A percentile compares a stretch with the other conserved stretches of the same genome.
Conservation (phyloP, 169 alveolate species). For the Neospora caninum region DNA sequence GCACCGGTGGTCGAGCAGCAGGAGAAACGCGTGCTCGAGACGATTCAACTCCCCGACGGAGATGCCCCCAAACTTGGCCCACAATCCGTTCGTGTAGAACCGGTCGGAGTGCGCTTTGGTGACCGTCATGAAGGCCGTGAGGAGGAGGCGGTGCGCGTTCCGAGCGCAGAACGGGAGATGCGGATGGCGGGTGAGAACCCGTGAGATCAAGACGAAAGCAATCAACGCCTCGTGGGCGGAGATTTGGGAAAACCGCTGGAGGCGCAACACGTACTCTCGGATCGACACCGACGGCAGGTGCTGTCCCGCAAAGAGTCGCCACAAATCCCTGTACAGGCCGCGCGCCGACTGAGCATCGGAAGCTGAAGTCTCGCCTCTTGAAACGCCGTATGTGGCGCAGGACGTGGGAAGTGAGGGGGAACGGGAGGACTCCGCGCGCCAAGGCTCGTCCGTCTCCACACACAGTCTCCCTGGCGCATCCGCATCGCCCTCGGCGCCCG, state of each 20-base stretch:
- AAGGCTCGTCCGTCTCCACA: too few relatives aligned
- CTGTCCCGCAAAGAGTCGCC: neutral
- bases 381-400: too few relatives aligned
- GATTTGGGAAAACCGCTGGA: slow-evolving; percentile 7
- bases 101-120: slow-evolving; percentile 14
- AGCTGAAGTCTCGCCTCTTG: too few relatives aligned
- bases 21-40: slow-evolving; percentile 11
- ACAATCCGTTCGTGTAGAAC: neutral
- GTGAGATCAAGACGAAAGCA: slow-evolving; percentile 1
- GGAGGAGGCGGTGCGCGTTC: slow-evolving; percentile 36
- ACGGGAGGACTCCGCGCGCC: too few relatives aligned
- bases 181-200: neutral
- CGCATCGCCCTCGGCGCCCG: too few relatives aligned
- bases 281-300: neutral
- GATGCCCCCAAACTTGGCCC: slow-evolving; percentile 32
- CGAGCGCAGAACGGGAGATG: slow-evolving; percentile 14
- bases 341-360: too few relatives aligned
- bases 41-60: neutral
- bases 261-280: neutral
- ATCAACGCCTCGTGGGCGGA: slow-evolving; percentile 1
- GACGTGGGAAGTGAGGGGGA: too few relatives aligned
- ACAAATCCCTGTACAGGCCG: neutral
- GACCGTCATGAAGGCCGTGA: neutral
- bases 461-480: too few relatives aligned
- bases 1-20: slow-evolving; percentile 25